phyloP scores from a whole-genome alignment of 148 eudicot species.

The Silene uniflora region DNA sequence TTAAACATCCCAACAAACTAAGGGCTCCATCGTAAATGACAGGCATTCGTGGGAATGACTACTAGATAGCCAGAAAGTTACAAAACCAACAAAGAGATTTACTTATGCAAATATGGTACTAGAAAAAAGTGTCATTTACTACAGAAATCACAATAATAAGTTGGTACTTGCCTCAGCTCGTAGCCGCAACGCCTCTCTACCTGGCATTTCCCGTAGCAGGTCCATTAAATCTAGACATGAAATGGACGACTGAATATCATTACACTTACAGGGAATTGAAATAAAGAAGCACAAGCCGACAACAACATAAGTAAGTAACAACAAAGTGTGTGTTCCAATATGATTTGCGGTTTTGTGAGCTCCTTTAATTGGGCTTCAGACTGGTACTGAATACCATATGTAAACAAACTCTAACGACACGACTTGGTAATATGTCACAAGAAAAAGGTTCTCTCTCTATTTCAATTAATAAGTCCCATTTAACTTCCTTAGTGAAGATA shows the following conservation, averaged over 20 bases:
- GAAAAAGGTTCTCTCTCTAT: neutral
- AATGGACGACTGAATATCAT: neutral
- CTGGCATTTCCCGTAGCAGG: slow-evolving; percentile 72
- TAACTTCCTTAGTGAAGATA: neutral
- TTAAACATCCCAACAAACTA: neutral
- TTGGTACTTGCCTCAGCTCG: slow-evolving; percentile 65
- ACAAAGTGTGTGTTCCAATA: neutral
- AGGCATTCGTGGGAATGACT: slow-evolving; percentile 2
- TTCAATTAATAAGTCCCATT: neutral
- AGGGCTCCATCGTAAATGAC: neutral
- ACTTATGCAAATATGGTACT: neutral
- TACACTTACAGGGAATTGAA: neutral
- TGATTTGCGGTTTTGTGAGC: neutral
- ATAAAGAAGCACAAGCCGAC: neutral
- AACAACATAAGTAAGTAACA: neutral
- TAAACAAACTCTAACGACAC: neutral
- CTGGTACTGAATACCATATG: neutral
- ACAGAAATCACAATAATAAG: neutral
- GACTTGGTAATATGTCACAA: neutral
- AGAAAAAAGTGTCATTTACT: neutral
- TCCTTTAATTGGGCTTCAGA: neutral
- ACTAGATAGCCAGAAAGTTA: neutral
- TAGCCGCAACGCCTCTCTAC: slow-evolving; percentile 77
- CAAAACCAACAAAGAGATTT: neutral
- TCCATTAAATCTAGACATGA: slow-evolving; percentile 62